phyloP scores from a whole-genome alignment of 805 yeast species.

The Saccharomyces jurei region DNA sequence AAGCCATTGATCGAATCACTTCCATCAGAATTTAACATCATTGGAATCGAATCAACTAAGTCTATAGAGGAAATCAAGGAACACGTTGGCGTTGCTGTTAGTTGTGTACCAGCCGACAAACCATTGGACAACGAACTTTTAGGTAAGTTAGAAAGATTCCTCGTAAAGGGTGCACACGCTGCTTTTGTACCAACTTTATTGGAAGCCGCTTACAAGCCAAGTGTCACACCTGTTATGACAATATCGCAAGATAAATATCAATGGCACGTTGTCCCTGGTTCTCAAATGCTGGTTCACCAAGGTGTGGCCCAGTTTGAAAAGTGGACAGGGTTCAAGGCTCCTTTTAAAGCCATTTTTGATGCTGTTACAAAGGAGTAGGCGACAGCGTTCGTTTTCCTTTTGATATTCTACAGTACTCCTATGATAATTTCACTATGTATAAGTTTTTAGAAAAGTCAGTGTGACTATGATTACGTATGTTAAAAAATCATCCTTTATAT shows the following conservation, averaged over 20 bases:
- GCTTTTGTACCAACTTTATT: constrained; percentile 49
- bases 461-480: not conserved
- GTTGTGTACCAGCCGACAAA: constrained; percentile 78
- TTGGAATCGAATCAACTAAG: constrained; percentile 43
- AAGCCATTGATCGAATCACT: constrained; percentile 50
- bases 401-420: not conserved
- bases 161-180: constrained; percentile 35
- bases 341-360: constrained; percentile 50
- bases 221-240: constrained; percentile 77
- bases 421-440: not conserved
- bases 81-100: constrained; percentile 53
- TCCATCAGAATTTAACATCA: constrained; percentile 52
- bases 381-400: not conserved
- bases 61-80: constrained; percentile 35
- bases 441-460: not conserved
- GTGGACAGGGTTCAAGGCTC: constrained; percentile 65
- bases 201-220: constrained; percentile 94
- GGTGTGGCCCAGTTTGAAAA: constrained; percentile 79
- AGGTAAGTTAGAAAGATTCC: constrained; percentile 39
- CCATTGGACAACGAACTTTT: constrained; percentile 51
- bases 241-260: constrained; percentile 52
- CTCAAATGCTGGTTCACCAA: constrained; percentile 86
- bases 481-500: not conserved
- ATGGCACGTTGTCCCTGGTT: constrained; percentile 87
- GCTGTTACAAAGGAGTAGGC: constrained; percentile 41